phyloP scores from a whole-genome alignment of 768 basidiomycete species.

The Pulveroboletus sp. region DNA sequence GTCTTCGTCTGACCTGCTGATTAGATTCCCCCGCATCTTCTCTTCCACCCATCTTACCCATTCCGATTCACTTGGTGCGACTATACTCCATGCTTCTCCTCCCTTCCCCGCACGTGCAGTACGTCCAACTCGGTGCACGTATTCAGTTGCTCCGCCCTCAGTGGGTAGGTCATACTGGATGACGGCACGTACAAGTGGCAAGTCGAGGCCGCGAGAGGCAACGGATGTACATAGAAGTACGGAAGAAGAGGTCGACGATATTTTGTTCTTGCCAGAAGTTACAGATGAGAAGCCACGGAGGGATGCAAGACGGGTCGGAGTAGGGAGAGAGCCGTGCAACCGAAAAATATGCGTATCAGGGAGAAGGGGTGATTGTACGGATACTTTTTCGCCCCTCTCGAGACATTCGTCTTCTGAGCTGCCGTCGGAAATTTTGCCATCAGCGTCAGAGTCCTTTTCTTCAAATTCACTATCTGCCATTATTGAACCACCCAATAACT shows the following conservation, averaged over 20 bases:
- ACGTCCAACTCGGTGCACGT: constrained; percentile 94
- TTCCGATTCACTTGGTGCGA: constrained; percentile 77
- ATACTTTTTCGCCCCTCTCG: constrained; percentile 41
- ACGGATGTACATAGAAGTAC: constrained; percentile 94
- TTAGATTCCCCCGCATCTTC: constrained; percentile 63
- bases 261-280: constrained; percentile 30
- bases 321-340: constrained; percentile 89
- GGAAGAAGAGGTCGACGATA: constrained; percentile 43
- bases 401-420: constrained; percentile 24
- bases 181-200: constrained; percentile 91
- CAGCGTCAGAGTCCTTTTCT: constrained; percentile 20
- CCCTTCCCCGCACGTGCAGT: constrained; percentile 95
- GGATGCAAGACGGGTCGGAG: constrained; percentile 72
- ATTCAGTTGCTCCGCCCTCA: constrained; percentile 93
- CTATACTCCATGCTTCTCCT: constrained; percentile 93
- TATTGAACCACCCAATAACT: constrained; percentile 62
- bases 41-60: constrained; percentile 91
- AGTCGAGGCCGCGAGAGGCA: constrained; percentile 95
- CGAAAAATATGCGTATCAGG: constrained; percentile 81
- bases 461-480: constrained; percentile 49
- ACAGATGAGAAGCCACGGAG: constrained; percentile 73
- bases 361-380: constrained; percentile 67
- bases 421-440: constrained; percentile 24
- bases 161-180: constrained; percentile 97
- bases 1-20: constrained; percentile 23